Evolutionary conservation across 2,329 filamentous ascomycete genomes (phyloP).

Genomic region (Fusarium oxysporum): DNA sequence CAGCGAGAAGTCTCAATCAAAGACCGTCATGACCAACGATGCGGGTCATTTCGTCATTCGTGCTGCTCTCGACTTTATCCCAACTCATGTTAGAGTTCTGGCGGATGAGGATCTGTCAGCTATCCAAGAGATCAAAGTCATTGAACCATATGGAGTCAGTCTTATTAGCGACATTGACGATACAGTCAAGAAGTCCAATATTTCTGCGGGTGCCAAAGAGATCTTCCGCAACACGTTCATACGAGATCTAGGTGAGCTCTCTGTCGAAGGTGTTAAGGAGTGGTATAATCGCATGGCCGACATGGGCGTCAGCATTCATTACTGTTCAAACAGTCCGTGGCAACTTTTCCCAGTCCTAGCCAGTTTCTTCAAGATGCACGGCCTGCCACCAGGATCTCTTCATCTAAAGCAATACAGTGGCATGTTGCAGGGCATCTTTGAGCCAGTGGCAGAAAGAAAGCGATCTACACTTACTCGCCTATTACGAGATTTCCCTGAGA

Average conservation of each 20-base stretch:
- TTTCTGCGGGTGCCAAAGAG: constrained; percentile 85
- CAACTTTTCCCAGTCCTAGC: constrained; percentile 92
- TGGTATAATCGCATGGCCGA: constrained; percentile 86
- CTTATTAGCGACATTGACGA: constrained; percentile 98
- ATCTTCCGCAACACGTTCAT: constrained; percentile 98
- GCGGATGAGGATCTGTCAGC: constrained; percentile 87
- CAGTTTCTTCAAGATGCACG: constrained; percentile 83
- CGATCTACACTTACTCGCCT: constrained; percentile 88
- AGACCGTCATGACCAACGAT: constrained; percentile 86
- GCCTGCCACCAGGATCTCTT: constrained; percentile 87
- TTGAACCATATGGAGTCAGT: constrained; percentile 83
- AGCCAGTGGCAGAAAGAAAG: constrained; percentile 95
- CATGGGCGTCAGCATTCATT: constrained; percentile 90
- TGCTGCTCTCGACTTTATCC: constrained; percentile 87
- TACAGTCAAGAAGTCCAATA: constrained; percentile 95
- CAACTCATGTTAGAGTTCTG: constrained; percentile 87
- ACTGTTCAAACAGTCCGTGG: constrained; percentile 99
- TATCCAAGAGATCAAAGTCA: constrained; percentile 81
- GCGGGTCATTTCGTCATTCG: constrained; percentile 88
- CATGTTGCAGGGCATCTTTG: constrained; percentile 98
- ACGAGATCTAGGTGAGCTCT: constrained; percentile 82
- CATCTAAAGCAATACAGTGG: constrained; percentile 97
- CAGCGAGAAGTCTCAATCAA: constrained; percentile 81
- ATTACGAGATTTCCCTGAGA: constrained; percentile 86
- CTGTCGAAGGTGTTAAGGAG: constrained; percentile 85